Evolutionary conservation across 331 rosid species (phyloP).

Genomic region (Malus hybrid): DNA sequence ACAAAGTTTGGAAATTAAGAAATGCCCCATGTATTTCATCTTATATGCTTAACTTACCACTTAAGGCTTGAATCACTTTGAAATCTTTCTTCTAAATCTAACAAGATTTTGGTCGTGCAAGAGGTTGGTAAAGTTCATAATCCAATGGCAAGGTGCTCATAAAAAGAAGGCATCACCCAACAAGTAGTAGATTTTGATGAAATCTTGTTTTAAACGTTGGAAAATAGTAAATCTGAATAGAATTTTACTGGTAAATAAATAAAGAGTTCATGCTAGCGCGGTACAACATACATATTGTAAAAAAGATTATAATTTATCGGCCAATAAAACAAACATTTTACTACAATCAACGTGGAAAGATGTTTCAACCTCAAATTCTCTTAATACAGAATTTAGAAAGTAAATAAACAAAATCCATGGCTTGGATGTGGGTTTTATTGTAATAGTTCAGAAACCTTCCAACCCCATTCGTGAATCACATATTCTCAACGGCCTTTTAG

Average conservation of each 20-base stretch:
- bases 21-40: neutral
- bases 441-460: neutral
- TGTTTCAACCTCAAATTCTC: neutral
- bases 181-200: neutral
- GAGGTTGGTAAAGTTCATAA: neutral
- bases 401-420: neutral
- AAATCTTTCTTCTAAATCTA: neutral
- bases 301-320: too few relatives aligned
- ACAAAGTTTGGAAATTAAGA: neutral
- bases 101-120: neutral
- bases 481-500: neutral
- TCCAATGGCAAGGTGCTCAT: neutral
- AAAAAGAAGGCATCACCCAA: neutral
- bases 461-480: neutral
- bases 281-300: too few relatives aligned
- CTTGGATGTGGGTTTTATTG: neutral
- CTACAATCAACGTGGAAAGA: too few relatives aligned
- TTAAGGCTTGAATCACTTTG: too few relatives aligned
- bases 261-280: accelerated
- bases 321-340: neutral
- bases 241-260: too few relatives aligned
- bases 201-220: too few relatives aligned
- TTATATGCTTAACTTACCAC: neutral
- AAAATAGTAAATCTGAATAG: too few relatives aligned
- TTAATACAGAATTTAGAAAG: neutral